Evolutionary conservation across 495 filamentous ascomycete genomes (phyloP).

Genomic region (Xylaria venustula): DNA sequence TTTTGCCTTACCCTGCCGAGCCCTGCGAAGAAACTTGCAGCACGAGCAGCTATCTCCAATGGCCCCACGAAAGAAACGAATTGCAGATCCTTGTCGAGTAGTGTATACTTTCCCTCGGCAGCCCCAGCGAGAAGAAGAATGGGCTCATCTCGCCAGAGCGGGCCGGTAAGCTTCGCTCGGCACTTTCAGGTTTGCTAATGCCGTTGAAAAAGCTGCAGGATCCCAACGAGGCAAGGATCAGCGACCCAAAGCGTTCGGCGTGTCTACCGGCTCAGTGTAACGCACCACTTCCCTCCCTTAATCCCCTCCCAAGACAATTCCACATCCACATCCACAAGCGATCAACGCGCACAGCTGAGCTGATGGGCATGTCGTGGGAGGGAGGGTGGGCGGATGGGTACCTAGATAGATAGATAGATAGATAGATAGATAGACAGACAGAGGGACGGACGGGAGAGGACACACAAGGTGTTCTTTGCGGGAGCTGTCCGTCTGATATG

Average conservation of each 20-base stretch:
- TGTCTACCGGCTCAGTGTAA: slow-evolving; percentile 18
- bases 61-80: slow-evolving; percentile 3
- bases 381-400: background rate
- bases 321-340: slow-evolving; percentile 7
- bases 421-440: background rate
- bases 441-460: background rate
- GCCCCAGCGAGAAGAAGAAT: slow-evolving; percentile 6
- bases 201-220: slow-evolving; percentile 11
- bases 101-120: too few relatives aligned
- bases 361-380: slow-evolving; percentile 6
- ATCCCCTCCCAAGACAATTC: background rate
- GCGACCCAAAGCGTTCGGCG: slow-evolving; percentile 14
- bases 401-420: background rate
- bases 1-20: background rate
- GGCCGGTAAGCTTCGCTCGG: slow-evolving; percentile 14
- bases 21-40: slow-evolving; percentile 2
- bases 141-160: slow-evolving; percentile 18
- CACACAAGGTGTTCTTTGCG: slow-evolving; percentile 1
- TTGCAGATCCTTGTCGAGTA: slow-evolving; percentile 3
- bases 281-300: background rate
- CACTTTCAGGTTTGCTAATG: slow-evolving; percentile 17
- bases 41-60: background rate
- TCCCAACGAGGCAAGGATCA: slow-evolving; percentile 6
- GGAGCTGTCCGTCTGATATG: slow-evolving; percentile 11
- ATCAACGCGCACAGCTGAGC: slow-evolving; percentile 15